Evolutionary conservation across 2,329 filamentous ascomycete genomes (phyloP).

Genomic region (Sporothrix variecibatus): DNA sequence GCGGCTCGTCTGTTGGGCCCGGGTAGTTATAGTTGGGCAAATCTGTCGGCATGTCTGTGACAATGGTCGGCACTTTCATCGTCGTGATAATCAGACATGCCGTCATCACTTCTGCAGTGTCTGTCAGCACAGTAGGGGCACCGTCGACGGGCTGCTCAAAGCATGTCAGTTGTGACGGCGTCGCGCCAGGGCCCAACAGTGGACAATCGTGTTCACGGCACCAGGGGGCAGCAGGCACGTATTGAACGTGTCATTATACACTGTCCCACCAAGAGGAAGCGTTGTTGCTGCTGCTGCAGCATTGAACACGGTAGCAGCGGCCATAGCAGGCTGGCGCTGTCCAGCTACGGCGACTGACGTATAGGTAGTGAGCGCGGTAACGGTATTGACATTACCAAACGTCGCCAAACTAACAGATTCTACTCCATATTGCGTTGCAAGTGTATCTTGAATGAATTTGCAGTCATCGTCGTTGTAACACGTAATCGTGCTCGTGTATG

Average conservation of each 20-base stretch:
- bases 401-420: not conserved
- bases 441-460: not conserved
- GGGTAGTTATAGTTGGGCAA: slow-evolving; percentile 44
- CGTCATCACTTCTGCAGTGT: not conserved
- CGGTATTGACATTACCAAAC: too few relatives aligned
- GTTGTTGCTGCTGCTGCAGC: not conserved
- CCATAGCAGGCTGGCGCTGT: too few relatives aligned
- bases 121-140: not conserved
- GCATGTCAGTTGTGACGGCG: slow-evolving; percentile 24
- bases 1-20: not conserved
- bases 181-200: slow-evolving; percentile 25
- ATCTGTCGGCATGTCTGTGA: slow-evolving; percentile 41
- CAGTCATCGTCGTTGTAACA: not conserved
- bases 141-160: not conserved
- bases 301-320: not conserved
- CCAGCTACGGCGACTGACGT: too few relatives aligned
- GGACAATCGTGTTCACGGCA: not conserved
- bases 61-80: slow-evolving; percentile 57
- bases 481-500: not conserved
- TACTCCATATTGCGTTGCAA: not conserved
- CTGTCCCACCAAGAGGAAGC: not conserved
- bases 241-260: not conserved
- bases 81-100: slow-evolving; percentile 51
- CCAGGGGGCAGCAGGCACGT: not conserved
- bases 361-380: too few relatives aligned